Conservation (phyloP, 2,329 filamentous ascomycete species). For the Penicillium verrucosum region DNA sequence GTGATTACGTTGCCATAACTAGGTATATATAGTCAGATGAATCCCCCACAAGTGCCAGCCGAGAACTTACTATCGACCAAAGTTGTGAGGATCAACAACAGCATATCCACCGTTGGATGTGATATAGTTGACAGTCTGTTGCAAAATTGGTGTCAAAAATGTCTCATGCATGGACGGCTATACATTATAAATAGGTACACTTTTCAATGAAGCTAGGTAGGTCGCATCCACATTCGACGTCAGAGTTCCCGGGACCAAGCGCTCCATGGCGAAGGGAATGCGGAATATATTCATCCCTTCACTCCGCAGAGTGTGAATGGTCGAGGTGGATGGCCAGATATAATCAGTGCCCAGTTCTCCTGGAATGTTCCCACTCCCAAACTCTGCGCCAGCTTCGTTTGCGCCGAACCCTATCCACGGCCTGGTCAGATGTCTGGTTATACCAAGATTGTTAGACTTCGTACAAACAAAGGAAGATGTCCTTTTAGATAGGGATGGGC, state of each 20-base stretch:
- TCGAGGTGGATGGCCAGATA: constrained; percentile 20
- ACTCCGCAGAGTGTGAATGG: constrained; percentile 20
- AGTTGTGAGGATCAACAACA: constrained; percentile 62
- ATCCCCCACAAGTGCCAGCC: not conserved
- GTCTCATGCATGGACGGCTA: too few species aligned
- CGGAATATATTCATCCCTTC: constrained; percentile 27
- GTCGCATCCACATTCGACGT: constrained; percentile 21
- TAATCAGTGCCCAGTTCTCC: constrained; percentile 20
- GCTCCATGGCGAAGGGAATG: constrained; percentile 26
- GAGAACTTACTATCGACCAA: constrained; percentile 34
- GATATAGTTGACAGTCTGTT: constrained; percentile 35
- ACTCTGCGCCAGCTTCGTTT: constrained; percentile 19
- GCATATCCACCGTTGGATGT: constrained; percentile 50
- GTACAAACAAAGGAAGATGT: constrained; percentile 2
- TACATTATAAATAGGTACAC: constrained; percentile 2
- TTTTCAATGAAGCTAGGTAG: constrained; percentile 20
- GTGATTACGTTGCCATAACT: constrained; percentile 48
- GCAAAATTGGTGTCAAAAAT: not conserved
- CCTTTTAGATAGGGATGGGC: not conserved
- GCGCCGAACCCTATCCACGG: constrained; percentile 25
- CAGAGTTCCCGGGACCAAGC: constrained; percentile 17
- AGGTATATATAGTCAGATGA: not conserved
- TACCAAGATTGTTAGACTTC: not conserved
- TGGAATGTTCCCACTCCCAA: constrained; percentile 12
- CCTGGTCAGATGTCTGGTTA: not conserved